phyloP scores from a whole-genome alignment of 768 basidiomycete species.

The Tylopilus subfusipes region DNA sequence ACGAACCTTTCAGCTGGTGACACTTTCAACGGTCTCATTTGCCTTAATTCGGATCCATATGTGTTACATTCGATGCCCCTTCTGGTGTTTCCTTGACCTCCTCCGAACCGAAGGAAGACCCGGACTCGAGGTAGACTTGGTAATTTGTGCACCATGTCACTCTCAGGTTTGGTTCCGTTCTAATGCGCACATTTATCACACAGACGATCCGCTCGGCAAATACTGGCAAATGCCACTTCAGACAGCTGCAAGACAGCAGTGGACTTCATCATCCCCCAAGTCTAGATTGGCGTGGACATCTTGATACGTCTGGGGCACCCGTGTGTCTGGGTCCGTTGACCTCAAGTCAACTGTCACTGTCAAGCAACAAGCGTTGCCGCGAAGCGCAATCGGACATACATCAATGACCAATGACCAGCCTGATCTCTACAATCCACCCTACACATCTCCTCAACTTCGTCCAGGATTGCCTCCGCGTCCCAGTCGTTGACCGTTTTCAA shows the following conservation, averaged over 20 bases:
- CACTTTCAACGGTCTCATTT: neutral
- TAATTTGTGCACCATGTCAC: conserved; percentile 1
- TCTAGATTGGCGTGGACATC: neutral
- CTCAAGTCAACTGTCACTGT: conserved; percentile 14
- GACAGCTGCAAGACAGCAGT: neutral
- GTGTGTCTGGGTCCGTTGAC: neutral
- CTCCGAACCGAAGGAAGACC: neutral
- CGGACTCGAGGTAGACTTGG: neutral
- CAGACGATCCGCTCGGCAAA: neutral
- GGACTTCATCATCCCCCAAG: conserved; percentile 5
- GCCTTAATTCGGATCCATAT: neutral
- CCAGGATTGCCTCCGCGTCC: conserved; percentile 57
- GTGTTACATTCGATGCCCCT: neutral
- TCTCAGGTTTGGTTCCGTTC: conserved; percentile 6
- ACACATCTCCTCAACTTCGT: conserved; percentile 57
- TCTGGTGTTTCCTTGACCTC: neutral
- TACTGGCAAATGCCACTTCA: too few species aligned
- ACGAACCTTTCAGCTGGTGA: neutral
- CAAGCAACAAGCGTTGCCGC: conserved; percentile 42
- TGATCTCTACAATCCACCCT: conserved; percentile 53
- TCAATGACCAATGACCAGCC: conserved; percentile 63
- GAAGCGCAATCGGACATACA: conserved; percentile 72
- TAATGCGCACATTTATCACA: neutral
- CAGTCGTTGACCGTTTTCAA: conserved; percentile 48
- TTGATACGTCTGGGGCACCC: neutral